These are phyloP conservation scores for Saposhnikovia divaricata DNA, from an alignment of 129 eudicot genomes.

Conservation along the genomic window DNA sequence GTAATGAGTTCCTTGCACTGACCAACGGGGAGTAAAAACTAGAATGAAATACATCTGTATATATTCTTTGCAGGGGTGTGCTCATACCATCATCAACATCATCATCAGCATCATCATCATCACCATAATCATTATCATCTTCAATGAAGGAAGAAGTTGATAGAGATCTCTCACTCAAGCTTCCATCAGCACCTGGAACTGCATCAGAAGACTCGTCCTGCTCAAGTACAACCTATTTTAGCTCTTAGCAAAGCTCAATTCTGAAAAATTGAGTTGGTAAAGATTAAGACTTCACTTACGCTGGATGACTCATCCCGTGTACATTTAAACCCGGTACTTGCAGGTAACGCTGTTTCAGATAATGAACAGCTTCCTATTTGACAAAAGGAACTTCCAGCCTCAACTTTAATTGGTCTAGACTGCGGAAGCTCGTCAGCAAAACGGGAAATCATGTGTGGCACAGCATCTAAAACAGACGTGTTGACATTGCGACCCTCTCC, in stretches of 20 bases:
- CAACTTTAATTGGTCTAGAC: constrained; percentile 7
- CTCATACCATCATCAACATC: not conserved
- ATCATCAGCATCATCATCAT: not conserved
- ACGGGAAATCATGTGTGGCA: constrained; percentile 1
- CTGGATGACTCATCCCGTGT: constrained; percentile 18
- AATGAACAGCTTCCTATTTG: constrained; percentile 25
- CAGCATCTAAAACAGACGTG: constrained; percentile 16
- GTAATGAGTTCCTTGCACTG: not conserved
- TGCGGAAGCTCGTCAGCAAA: constrained; percentile 19
- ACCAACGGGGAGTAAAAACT: not conserved
- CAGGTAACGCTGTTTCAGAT: constrained; percentile 24
- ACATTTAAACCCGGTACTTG: constrained; percentile 17
- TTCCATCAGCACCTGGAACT: constrained; percentile 37
- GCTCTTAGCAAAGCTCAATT: constrained; percentile 12
- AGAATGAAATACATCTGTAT: not conserved
- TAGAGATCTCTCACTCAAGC: constrained; percentile 34
- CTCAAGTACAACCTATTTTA: constrained; percentile 12
- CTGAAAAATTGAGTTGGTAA: not conserved
- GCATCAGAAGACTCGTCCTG: constrained; percentile 43
- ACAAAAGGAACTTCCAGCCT: constrained; percentile 14
- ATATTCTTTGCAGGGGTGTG: not conserved
- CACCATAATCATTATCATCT: constrained; percentile 30
- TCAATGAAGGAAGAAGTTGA: constrained; percentile 29
- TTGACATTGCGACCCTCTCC: constrained; percentile 17
- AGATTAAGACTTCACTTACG: constrained; percentile 25